A percentile compares a stretch with the other conserved stretches of the same genome.
phyloP scores from a whole-genome alignment of 2,329 filamentous ascomycete genomes.

The Aspergillus sp. region DNA sequence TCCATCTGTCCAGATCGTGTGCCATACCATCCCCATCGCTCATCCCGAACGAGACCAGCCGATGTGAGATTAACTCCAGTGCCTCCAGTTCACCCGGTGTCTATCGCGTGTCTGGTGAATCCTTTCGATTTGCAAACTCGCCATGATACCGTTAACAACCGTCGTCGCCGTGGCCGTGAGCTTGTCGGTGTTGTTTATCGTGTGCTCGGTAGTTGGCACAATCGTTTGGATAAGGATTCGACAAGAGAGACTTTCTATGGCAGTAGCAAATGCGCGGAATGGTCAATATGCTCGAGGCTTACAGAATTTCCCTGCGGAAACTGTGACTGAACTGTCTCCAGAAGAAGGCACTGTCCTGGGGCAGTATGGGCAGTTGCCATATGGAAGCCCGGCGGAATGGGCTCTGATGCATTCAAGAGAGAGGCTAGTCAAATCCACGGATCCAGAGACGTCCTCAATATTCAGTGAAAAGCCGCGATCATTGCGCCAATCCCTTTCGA shows the following conservation, averaged over 20 bases:
- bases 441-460: constrained; percentile 16
- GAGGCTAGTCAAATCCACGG: constrained; percentile 15
- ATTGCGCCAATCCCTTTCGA: constrained; percentile 27
- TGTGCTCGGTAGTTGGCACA: constrained; percentile 24
- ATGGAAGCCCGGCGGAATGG: constrained; percentile 31
- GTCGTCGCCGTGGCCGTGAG: constrained; percentile 31
- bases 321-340: constrained; percentile 25
- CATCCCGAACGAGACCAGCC: background rate
- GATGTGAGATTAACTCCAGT: background rate
- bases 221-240: constrained; percentile 31
- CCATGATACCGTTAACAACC: constrained; percentile 26
- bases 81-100: background rate
- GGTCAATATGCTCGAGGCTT: constrained; percentile 14
- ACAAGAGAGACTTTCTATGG: constrained; percentile 25
- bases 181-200: constrained; percentile 27
- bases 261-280: constrained; percentile 17
- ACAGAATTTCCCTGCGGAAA: constrained; percentile 20
- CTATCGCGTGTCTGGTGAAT: background rate
- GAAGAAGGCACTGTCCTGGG: constrained; percentile 25
- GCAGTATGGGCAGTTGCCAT: constrained; percentile 29
- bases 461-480: constrained; percentile 24
- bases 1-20: background rate
- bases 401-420: constrained; percentile 27
- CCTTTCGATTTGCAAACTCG: constrained; percentile 5
- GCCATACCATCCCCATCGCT: background rate